These are phyloP conservation scores for Pseudoperonospora humuli DNA, from an alignment of 352 stramenopile genomes.

Conservation along the genomic window DNA sequence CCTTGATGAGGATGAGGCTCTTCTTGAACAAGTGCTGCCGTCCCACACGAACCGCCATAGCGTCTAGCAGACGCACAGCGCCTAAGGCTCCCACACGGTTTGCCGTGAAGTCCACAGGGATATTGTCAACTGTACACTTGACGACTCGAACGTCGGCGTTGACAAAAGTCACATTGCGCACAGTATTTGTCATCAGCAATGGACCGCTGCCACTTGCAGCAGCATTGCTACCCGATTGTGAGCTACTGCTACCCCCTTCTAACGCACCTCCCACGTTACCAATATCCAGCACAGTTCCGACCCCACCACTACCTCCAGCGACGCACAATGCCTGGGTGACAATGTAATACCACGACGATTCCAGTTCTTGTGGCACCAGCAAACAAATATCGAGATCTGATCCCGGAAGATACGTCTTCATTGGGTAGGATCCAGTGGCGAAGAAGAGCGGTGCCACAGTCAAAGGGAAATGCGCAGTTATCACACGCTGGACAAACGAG, in stretches of 20 bases:
- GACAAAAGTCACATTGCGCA: slow-evolving; percentile 87
- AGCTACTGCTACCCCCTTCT: slow-evolving; percentile 17
- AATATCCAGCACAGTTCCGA: slow-evolving; percentile 24
- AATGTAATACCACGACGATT: slow-evolving; percentile 78
- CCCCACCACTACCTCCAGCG: slow-evolving; percentile 33
- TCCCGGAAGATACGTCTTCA: slow-evolving; percentile 87
- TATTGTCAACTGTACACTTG: slow-evolving; percentile 89
- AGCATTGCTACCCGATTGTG: slow-evolving; percentile 4
- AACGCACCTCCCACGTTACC: slow-evolving; percentile 4
- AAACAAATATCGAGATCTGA: slow-evolving; percentile 83
- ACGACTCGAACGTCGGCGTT: slow-evolving; percentile 85
- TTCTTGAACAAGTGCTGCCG: slow-evolving; percentile 83
- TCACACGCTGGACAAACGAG: slow-evolving; percentile 52
- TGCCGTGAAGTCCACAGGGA: slow-evolving; percentile 82
- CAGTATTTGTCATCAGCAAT: slow-evolving; percentile 41
- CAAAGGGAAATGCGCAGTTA: slow-evolving; percentile 46
- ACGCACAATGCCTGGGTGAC: slow-evolving; percentile 81
- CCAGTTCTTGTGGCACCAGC: slow-evolving; percentile 69
- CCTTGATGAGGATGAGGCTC: slow-evolving; percentile 85
- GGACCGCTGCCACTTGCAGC: slow-evolving; percentile 3
- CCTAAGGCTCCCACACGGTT: slow-evolving; percentile 80
- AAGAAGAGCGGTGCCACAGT: slow-evolving; percentile 46
- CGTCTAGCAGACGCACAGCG: slow-evolving; percentile 76
- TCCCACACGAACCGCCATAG: slow-evolving; percentile 70
- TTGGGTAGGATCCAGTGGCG: slow-evolving; percentile 79